Conservation (phyloP, 2,329 filamentous ascomycete genomes). For the Trichoderma atrobrunneum region DNA sequence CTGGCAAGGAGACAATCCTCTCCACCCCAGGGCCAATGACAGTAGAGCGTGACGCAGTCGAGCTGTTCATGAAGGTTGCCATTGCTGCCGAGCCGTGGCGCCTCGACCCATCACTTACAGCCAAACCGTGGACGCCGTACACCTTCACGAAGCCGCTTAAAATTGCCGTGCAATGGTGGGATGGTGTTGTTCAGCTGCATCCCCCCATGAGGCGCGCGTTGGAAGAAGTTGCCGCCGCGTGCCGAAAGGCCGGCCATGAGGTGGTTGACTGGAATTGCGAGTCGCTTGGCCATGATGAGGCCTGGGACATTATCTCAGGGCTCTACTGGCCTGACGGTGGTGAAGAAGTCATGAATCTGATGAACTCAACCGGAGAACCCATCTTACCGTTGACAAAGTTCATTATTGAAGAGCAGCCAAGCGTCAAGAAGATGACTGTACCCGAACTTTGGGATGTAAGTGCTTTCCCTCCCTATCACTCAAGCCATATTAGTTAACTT, state of each 20-base stretch:
- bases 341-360: conserved; percentile 26
- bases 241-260: conserved; percentile 47
- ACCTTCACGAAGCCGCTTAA: conserved; percentile 46
- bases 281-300: conserved; percentile 48
- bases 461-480: background rate
- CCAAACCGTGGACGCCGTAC: conserved; percentile 36
- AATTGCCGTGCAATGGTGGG: conserved; percentile 58
- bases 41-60: conserved; percentile 34
- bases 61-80: conserved; percentile 36
- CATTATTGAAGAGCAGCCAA: conserved; percentile 13
- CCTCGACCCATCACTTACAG: conserved; percentile 33
- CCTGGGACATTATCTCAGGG: conserved; percentile 31
- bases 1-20: conserved; percentile 36
- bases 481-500: background rate
- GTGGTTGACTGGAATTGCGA: conserved; percentile 53
- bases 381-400: conserved; percentile 6
- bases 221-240: conserved; percentile 51
- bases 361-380: conserved; percentile 33
- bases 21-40: conserved; percentile 36
- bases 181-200: conserved; percentile 58
- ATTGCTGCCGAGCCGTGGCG: conserved; percentile 34
- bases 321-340: conserved; percentile 14
- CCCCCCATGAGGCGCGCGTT: conserved; percentile 59
- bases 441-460: conserved; percentile 11
- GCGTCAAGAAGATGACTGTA: conserved; percentile 7